A percentile compares a stretch with the other conserved stretches of the same genome.
Conservation (phyloP, 768 basidiomycete species). For the Psilocybe azurescens region DNA sequence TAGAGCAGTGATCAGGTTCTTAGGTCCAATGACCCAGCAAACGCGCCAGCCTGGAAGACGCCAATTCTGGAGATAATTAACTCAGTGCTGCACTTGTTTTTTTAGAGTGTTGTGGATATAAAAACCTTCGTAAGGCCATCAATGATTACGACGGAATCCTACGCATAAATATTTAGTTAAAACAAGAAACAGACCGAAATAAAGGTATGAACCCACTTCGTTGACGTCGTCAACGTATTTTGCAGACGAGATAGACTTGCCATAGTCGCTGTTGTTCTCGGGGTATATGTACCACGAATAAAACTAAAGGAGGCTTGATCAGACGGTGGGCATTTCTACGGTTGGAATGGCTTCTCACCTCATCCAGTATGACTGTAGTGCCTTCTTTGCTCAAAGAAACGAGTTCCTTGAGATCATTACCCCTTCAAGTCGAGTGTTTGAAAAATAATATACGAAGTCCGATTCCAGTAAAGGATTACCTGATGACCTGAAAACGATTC, state of each 20-base stretch:
- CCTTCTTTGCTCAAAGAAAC: slow-evolving; percentile 75
- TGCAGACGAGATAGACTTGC: slow-evolving; percentile 82
- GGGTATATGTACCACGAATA: slow-evolving; percentile 97
- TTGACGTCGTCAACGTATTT: slow-evolving; percentile 89
- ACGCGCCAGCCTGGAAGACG: slow-evolving; percentile 94
- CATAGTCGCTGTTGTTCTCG: slow-evolving; percentile 73
- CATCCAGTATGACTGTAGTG: slow-evolving; percentile 85
- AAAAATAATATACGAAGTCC: slow-evolving; percentile 1
- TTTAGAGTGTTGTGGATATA: not conserved
- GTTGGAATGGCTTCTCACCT: slow-evolving; percentile 46
- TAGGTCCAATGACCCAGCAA: slow-evolving; percentile 94
- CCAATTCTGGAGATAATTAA: slow-evolving; percentile 71
- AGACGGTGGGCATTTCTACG: not conserved
- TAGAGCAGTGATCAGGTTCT: slow-evolving; percentile 85
- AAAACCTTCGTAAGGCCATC: slow-evolving; percentile 90
- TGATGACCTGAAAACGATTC: slow-evolving; percentile 51
- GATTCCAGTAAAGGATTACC: slow-evolving; percentile 21
- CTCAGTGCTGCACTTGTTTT: not conserved
- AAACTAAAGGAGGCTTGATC: slow-evolving; percentile 54
- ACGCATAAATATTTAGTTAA: not conserved
- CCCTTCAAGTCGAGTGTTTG: slow-evolving; percentile 43
- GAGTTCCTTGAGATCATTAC: slow-evolving; percentile 81
- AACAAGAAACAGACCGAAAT: not conserved
- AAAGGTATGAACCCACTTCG: slow-evolving; percentile 41
- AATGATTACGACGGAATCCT: slow-evolving; percentile 85